Conservation (phyloP, 2,329 filamentous ascomycete species). For the Berkeleyomyces basicola region DNA sequence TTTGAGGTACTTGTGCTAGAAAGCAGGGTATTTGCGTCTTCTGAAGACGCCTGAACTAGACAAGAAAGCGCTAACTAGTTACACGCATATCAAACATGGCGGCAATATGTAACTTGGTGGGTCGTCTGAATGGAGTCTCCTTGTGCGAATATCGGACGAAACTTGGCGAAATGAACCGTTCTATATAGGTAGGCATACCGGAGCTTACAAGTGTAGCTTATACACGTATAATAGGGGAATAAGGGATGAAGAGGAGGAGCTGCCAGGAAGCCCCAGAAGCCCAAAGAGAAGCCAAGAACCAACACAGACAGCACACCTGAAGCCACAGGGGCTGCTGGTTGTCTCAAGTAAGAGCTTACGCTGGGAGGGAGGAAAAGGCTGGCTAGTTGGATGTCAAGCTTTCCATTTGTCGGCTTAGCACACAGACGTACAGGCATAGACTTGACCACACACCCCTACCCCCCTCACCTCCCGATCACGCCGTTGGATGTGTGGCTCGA, state of each 20-base stretch:
- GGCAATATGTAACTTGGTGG: too few species aligned
- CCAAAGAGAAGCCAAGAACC: neutral
- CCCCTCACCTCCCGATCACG: neutral
- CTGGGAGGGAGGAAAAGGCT: too few species aligned
- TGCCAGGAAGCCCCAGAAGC: neutral
- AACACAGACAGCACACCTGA: neutral
- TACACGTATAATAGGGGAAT: too few species aligned
- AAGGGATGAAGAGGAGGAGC: neutral
- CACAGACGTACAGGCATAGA: neutral
- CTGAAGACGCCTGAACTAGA: too few species aligned
- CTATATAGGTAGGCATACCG: too few species aligned
- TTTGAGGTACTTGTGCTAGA: too few species aligned
- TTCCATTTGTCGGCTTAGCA: neutral
- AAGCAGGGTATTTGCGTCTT: too few species aligned
- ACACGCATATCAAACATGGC: too few species aligned
- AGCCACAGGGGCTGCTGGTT: neutral
- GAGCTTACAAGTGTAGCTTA: too few species aligned
- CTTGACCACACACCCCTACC: neutral
- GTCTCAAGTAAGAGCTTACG: neutral
- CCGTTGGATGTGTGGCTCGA: too few species aligned
- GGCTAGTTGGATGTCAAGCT: neutral
- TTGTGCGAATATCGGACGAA: neutral
- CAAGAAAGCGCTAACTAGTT: too few species aligned
- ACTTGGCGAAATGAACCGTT: neutral
- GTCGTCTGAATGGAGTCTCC: too few species aligned